Conservation (phyloP, 2,329 filamentous ascomycete species). For the Exophiala sp. region DNA sequence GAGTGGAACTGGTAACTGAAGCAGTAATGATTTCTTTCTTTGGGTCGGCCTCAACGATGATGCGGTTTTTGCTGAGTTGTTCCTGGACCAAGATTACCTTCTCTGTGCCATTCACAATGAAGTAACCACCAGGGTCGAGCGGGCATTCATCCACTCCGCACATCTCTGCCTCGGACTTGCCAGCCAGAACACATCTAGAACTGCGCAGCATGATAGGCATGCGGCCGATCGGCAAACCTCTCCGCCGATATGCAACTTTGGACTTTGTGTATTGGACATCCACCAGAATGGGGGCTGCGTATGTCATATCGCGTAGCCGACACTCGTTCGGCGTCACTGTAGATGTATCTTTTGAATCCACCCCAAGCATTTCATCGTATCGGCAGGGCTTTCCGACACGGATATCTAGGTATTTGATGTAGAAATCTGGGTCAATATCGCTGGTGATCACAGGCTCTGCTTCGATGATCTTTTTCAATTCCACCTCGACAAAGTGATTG, state of each 20-base stretch:
- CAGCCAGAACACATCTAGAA: slow-evolving; percentile 81
- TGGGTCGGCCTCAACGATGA: slow-evolving; percentile 89
- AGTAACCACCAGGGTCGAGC: slow-evolving; percentile 93
- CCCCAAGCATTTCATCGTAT: slow-evolving; percentile 65
- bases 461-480: slow-evolving; percentile 93
- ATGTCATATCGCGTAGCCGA: slow-evolving; percentile 94
- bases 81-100: slow-evolving; percentile 99
- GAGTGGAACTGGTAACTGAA: slow-evolving; percentile 92
- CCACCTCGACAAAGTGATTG: slow-evolving; percentile 96
- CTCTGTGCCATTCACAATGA: slow-evolving; percentile 94
- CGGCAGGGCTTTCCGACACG: slow-evolving; percentile 79
- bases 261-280: slow-evolving; percentile 88
- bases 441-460: slow-evolving; percentile 85
- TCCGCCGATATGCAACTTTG: slow-evolving; percentile 69
- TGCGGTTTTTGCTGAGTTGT: slow-evolving; percentile 97
- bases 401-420: slow-evolving; percentile 83
- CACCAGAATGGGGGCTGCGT: slow-evolving; percentile 88
- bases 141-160: slow-evolving; percentile 91
- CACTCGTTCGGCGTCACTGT: slow-evolving; percentile 90
- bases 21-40: slow-evolving; percentile 94
- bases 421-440: slow-evolving; percentile 89
- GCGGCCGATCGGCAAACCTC: slow-evolving; percentile 74
- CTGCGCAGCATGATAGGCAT: slow-evolving; percentile 97
- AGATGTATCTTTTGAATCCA: slow-evolving; percentile 41
- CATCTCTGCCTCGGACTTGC: slow-evolving; percentile 84